Evolutionary conservation across 805 yeast genomes (phyloP).

Genomic region (Schizosaccharomyces japonicus): DNA sequence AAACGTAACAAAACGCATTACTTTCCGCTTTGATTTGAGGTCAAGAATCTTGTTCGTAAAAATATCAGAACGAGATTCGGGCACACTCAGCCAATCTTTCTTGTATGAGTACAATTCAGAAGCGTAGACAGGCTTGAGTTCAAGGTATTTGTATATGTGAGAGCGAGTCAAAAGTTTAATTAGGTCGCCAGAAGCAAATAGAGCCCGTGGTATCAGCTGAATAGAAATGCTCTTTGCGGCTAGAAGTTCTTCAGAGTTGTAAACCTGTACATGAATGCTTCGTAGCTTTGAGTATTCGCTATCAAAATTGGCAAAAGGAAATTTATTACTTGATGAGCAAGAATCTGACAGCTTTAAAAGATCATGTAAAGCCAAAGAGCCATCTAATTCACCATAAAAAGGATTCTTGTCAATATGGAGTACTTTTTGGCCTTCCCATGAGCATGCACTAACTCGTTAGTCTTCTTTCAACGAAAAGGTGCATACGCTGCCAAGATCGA

Average conservation of each 20-base stretch:
- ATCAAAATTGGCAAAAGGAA: not conserved
- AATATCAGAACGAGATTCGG: conserved; percentile 1
- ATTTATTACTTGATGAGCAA: not conserved
- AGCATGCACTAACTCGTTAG: not conserved
- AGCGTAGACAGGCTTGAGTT: not conserved
- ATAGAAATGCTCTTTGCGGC: not conserved
- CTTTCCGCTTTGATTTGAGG: not conserved
- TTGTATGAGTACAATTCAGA: not conserved
- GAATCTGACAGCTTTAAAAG: not conserved
- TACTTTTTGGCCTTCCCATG: not conserved
- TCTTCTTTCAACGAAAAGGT: not conserved
- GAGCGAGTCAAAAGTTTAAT: not conserved
- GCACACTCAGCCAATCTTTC: not conserved
- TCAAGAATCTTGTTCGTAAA: not conserved
- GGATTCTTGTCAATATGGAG: conserved; percentile 2
- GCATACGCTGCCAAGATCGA: conserved; percentile 2
- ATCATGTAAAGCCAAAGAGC: not conserved
- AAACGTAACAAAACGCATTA: conserved; percentile 1
- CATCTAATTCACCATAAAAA: conserved; percentile 2
- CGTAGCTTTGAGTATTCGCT: not conserved
- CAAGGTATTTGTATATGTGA: not conserved
- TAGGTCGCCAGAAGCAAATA: not conserved
- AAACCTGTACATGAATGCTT: not conserved
- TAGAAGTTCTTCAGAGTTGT: not conserved
- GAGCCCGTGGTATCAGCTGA: not conserved